These are phyloP conservation scores for Torrubiella hemipterigena DNA, from an alignment of 2,329 filamentous ascomycete species.

Conservation along the genomic window DNA sequence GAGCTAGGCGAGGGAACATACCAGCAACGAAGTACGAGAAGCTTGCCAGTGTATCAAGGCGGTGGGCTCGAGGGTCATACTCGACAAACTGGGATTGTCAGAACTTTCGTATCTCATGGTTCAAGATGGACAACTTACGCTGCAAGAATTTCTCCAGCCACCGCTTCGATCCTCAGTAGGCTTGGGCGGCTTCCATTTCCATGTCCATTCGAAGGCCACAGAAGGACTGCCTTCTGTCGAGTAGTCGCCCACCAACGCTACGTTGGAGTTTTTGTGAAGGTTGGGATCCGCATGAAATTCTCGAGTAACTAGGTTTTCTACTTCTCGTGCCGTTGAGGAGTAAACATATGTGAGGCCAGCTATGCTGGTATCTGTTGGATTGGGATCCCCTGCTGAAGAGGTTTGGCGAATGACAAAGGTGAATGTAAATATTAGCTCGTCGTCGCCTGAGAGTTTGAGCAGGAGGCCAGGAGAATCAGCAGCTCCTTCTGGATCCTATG, in stretches of 20 bases:
- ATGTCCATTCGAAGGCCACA: constrained; percentile 86
- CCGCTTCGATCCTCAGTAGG: constrained; percentile 67
- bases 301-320: constrained; percentile 86
- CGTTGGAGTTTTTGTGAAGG: constrained; percentile 92
- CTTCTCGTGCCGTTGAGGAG: constrained; percentile 71
- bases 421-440: constrained; percentile 88
- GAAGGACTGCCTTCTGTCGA: constrained; percentile 71
- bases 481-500: background rate
- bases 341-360: constrained; percentile 88
- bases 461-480: constrained; percentile 60
- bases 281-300: constrained; percentile 98
- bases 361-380: constrained; percentile 60
- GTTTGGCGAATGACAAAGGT: constrained; percentile 66
- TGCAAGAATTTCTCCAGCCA: constrained; percentile 93
- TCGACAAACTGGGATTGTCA: constrained; percentile 64
- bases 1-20: constrained; percentile 25
- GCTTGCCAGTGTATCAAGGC: constrained; percentile 74
- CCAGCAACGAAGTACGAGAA: constrained; percentile 95
- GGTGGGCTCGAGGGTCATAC: constrained; percentile 87
- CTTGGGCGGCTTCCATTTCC: constrained; percentile 94
- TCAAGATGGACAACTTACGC: constrained; percentile 37
- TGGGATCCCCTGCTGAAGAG: constrained; percentile 34
- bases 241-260: constrained; percentile 88
- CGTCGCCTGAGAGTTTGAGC: constrained; percentile 77
- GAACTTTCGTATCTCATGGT: constrained; percentile 5